A percentile compares a stretch with the other conserved stretches of the same genome.
Conservation (phyloP, 371 early-diverging fungal genomes). For the Fennellomyces sp. region DNA sequence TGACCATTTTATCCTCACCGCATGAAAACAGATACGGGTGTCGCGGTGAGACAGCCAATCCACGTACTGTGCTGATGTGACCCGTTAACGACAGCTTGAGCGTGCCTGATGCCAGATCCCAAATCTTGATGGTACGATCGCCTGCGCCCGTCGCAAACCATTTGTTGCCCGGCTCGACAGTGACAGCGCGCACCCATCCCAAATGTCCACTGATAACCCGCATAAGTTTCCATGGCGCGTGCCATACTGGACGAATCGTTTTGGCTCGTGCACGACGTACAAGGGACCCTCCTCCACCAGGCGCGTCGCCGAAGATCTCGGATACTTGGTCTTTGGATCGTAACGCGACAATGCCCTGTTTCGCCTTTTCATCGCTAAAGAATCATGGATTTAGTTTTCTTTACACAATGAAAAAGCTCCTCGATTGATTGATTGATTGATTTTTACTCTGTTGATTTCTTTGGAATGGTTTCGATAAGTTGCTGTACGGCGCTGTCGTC, state of each 20-base stretch:
- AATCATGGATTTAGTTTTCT: conserved; percentile 1
- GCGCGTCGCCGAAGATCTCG: conserved; percentile 48
- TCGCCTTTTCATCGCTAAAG: conserved; percentile 26
- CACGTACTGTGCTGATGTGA: conserved; percentile 95
- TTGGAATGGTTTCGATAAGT: conserved; percentile 46
- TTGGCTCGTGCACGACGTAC: conserved; percentile 64
- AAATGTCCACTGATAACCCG: conserved; percentile 96
- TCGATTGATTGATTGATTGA: no score
- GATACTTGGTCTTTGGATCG: conserved; percentile 52
- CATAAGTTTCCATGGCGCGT: conserved; percentile 99
- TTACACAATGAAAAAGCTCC: neutral
- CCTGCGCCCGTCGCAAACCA: conserved; percentile 98
- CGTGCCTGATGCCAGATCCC: conserved; percentile 97
- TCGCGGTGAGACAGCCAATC: conserved; percentile 89
- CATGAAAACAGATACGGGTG: conserved; percentile 96
- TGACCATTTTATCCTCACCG: conserved; percentile 97
- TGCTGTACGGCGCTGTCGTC: conserved; percentile 28
- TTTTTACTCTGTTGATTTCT: no score
- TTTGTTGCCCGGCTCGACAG: conserved; percentile 93
- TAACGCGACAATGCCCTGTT: conserved; percentile 46
- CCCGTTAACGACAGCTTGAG: conserved; percentile 95
- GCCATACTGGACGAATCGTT: conserved; percentile 83
- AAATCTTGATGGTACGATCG: conserved; percentile 97
- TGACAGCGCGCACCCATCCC: conserved; percentile 95
- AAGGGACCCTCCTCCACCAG: conserved; percentile 55